Evolutionary conservation across 129 eudicot genomes (phyloP), one percentile per base, ranked within the genome.

Genomic region (Saposhnikovia divaricata): DNA sequence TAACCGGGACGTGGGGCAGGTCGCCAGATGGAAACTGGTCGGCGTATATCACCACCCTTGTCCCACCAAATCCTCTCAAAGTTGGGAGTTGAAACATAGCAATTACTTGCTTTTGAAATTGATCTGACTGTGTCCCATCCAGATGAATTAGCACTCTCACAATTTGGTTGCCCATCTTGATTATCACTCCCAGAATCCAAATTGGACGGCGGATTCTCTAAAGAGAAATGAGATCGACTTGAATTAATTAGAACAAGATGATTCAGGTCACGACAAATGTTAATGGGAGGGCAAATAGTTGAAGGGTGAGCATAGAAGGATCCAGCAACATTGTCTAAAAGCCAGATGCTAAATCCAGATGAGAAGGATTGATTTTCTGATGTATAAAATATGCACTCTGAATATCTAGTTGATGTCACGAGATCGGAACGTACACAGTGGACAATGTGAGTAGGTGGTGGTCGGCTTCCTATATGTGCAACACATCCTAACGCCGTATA

Each of bases 11-110:
- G 91, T 70, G 93, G 86, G 74, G 90, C 81, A 53, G 98, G 98
- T 28, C 98, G 89, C 98, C 98, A 94, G 71, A 94, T 84, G n/a
- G 98, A 94, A 85, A 96, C 87, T 43, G 99, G 89, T 75, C 90
- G 88, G 63, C 99, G 99, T 77, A 83, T 80, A 80, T 96, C 99
- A 80, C 90, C 84, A 79, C 99, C 99, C 84, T 87, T 92, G 88
- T 96, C 99, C 99, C 98, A 96, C 99, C 99, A 96, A 77, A 96
- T 90, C 85, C 99, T 86, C 85, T 92, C 94, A 86, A 96, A 96
- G 80, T 90, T 91, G 79, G 99, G 99, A 78, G 92, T 89, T 72
- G 99, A 90, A 85, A 89, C 84, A 76, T 86, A 90, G 82, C 83
- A 61, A 61, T 61, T 80, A 44, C 84, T 84, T 75, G 91, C 79